Base-by-base conservation (phyloP, 2,329 filamentous ascomycete genomes). In the Claviceps maximensis region DNA sequence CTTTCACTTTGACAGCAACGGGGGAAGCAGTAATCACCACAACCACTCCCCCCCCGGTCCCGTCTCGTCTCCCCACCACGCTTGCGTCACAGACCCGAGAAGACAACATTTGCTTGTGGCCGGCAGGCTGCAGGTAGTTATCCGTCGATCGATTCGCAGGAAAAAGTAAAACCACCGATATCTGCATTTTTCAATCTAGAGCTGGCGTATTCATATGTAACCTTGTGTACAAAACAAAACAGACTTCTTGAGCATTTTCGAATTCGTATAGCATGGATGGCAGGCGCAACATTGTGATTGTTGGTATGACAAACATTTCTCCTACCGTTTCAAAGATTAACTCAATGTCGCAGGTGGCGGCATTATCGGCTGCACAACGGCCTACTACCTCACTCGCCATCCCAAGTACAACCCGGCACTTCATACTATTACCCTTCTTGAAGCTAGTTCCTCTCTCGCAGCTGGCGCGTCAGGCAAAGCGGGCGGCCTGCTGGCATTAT, bases 381-480 rank as follows among this genome's bases (percentile, higher is more conserved):
- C 91, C 54, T 97, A 97, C 69, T 97, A 84, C 64, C 75, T 97
- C 45, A 93, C 89, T 2, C 83, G 87, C 58, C 90, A 97, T 66
- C 83, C 87, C 29, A 82, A 79, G 31, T 97, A 87, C 71, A 78
- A 93, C 65, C 82, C 83, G 44, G 69, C 78, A 23, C 78, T 80
- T 51, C 87, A 95, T 66, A 83, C 76, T 51, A 84, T 97, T 61
- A 95, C 87, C 1, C 75, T 98, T 31, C 76, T 97, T 52, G 93
- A 98, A 73, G 89, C 93, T 0, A 83, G 82, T 3, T 78, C 84
- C 21, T 77, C 83, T 46, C 84, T 97, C 58, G 93, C 93, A 7
- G 82, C 88, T n/a, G 91, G 87, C 25, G 91, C 93, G 40, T 95
- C 89, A 9, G 93, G 93, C 42, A 97, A 96, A 71, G 91, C 93